Evolutionary conservation across 352 stramenopile species (phyloP), one percentile per base, ranked within the genome.

Genomic region (Plasmopara viticola): DNA sequence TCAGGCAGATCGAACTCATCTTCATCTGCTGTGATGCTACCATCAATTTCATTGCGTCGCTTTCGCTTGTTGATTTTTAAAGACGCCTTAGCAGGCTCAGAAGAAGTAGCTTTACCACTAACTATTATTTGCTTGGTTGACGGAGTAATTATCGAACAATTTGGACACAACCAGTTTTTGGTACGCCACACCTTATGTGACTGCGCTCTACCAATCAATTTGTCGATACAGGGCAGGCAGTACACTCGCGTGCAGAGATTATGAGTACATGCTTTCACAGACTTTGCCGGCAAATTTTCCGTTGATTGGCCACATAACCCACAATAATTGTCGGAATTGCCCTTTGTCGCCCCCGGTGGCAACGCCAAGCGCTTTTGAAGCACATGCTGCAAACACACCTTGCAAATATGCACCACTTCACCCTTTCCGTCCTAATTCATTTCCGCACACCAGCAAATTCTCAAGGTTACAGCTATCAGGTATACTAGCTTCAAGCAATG

Each of bases 131-230:
- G 31, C 29, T 13, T 34, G 9, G 31, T 30, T 33, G 37, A 9
- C 38, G 33, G 9, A n/a, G 9, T 34, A 42, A 58, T 53, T 17
- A 54, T 60, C 1, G 66, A 78, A 56, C 78, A 89, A 48, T 89
- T 89, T 14, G 73, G 70, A 39, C 78, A 89, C 13, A 74, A 41
- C 78, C 78, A 89, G 33, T 68, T 60, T 56, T 83, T 84, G 17
- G 55, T 70, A 13, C 73, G 68, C 60, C 60, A 74, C 7, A 84
- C 75, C 44, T 81, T 84, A 40, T 79, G 63, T 14, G 62, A 55
- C 48, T 78, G 66, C 3, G 74, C 74, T 53, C 72, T 82, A 15
- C 74, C 74, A 34, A 88, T 71, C 5, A 88, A 70, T 40, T 74
- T 86, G 12, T 78, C 60, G 17, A 88, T 65, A 39, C 78, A 88